phyloP scores from a whole-genome alignment of 148 eudicot genomes.

The Rheum nobile region DNA sequence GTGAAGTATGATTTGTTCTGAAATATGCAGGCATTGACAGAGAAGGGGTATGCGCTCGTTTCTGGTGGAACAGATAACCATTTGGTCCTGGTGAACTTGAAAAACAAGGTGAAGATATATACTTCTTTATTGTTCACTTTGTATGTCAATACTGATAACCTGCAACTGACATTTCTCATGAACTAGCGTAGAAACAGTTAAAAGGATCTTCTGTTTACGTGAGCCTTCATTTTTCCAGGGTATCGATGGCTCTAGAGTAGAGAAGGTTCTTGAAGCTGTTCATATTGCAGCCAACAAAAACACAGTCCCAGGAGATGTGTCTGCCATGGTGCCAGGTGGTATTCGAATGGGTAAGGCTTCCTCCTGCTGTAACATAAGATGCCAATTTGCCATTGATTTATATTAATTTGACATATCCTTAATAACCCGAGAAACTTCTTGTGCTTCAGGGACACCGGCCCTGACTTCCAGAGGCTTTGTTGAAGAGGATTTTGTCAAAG shows the following conservation, averaged over 20 bases:
- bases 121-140: background rate
- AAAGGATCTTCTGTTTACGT: background rate
- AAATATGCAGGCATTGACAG: conserved; percentile 53
- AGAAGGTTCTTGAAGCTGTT: conserved; percentile 88
- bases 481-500: conserved; percentile 92
- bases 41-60: conserved; percentile 83
- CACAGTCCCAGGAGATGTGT: conserved; percentile 98
- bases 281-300: conserved; percentile 99
- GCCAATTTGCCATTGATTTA: background rate
- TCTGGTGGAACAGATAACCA: conserved; percentile 99
- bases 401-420: background rate
- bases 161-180: background rate
- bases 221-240: conserved; percentile 37
- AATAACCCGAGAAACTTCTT: background rate
- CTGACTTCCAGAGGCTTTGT: conserved; percentile 91
- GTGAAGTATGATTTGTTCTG: background rate
- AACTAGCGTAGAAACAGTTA: background rate
- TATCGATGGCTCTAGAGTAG: conserved; percentile 98
- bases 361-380: background rate
- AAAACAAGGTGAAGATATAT: conserved; percentile 60
- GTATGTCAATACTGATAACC: too few species aligned
- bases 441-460: conserved; percentile 82
- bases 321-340: conserved; percentile 99
- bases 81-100: conserved; percentile 85
- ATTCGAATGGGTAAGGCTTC: conserved; percentile 74